Base-by-base conservation (phyloP, 257 asterid species). In the Petunia secreta region DNA sequence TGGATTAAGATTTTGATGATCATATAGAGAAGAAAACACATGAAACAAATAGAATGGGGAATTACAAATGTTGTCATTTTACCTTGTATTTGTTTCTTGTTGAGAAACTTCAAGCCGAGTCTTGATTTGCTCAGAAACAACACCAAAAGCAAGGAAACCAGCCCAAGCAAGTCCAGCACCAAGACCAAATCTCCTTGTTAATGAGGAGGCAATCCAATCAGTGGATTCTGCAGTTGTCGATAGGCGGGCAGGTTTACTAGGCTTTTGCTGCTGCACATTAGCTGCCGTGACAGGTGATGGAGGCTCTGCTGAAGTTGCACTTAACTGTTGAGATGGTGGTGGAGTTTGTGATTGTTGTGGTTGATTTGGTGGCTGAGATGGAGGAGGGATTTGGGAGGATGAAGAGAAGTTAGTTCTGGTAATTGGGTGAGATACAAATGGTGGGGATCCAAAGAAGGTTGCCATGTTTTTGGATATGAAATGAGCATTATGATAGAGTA, bases 151-250 rank as follows among this genome's bases (percentile, higher is more conserved):
- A 44, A 93, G 89, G 82, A 91, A 93, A 59, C 92, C 95, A 7
- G 89, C 97, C 98, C 98, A 94, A 4, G 97, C 95, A 52, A 94
- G 92, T 8, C 98, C 98, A 50, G 96, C 95, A 50, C 98, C 98
- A 67, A 94, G 88, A 16, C 98, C 98, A 76, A 91, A 91, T 75
- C 98, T 89, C 80, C 98, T 87, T 0, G 98, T 94, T 62, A 94
- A 84, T 36, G 83, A 77, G 46, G 96, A 87, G 8, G 97, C 96
- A 79, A 93, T 84, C 97, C 97, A 93, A 58, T 94, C 98, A 2
- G 98, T 93, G 34, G 98, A 89, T 9, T 89, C 98, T 2, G 69
- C 92, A 1, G 48, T 78, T n/a, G 87, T 79, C 62, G 82, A 73
- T 6, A 10, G 82, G n/a, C 62, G 80, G 1, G 82, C 8, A 38